A percentile compares a stretch with the other conserved stretches of the same genome.
phyloP scores from a whole-genome alignment of 1,284 basidiomycete species.

The Waitea zeae region DNA sequence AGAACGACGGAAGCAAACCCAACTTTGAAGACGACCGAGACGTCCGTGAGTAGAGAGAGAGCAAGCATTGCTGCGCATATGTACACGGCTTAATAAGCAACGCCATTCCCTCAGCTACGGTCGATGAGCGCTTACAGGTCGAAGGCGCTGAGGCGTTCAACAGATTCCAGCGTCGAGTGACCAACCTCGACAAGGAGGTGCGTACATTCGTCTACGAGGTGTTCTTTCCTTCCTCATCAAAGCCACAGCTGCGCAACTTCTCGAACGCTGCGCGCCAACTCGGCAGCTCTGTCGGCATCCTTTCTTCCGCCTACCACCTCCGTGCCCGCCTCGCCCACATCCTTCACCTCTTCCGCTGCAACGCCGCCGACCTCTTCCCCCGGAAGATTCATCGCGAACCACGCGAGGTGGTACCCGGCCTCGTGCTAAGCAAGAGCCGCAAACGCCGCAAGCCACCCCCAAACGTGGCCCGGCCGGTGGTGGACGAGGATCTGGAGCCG shows the following conservation, averaged over 20 bases:
- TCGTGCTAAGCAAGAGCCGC: constrained; percentile 11
- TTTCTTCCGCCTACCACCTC: constrained; percentile 49
- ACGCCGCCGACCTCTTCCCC: constrained; percentile 54
- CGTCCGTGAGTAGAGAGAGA: constrained; percentile 31
- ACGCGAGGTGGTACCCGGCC: constrained; percentile 17
- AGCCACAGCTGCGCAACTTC: constrained; percentile 42
- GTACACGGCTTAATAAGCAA: not conserved
- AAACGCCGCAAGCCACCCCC: constrained; percentile 16
- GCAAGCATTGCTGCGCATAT: no score
- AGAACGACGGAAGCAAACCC: constrained; percentile 19
- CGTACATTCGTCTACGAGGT: constrained; percentile 10
- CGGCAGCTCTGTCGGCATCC: constrained; percentile 53
- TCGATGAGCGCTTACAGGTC: constrained; percentile 48
- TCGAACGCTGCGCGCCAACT: constrained; percentile 56
- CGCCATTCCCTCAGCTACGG: constrained; percentile 24
- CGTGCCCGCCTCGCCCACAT: constrained; percentile 50
- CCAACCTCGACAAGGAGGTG: constrained; percentile 44
- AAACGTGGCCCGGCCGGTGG: constrained; percentile 30
- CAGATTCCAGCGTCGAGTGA: constrained; percentile 41
- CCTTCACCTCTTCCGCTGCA: constrained; percentile 48
- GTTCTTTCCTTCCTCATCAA: not conserved
- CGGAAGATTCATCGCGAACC: constrained; percentile 32
- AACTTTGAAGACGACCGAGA: constrained; percentile 43
- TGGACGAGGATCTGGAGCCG: constrained; percentile 36
- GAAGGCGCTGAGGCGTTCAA: constrained; percentile 44